phyloP scores from a whole-genome alignment of 768 basidiomycete species.

The Pleurotus pulmonarius region DNA sequence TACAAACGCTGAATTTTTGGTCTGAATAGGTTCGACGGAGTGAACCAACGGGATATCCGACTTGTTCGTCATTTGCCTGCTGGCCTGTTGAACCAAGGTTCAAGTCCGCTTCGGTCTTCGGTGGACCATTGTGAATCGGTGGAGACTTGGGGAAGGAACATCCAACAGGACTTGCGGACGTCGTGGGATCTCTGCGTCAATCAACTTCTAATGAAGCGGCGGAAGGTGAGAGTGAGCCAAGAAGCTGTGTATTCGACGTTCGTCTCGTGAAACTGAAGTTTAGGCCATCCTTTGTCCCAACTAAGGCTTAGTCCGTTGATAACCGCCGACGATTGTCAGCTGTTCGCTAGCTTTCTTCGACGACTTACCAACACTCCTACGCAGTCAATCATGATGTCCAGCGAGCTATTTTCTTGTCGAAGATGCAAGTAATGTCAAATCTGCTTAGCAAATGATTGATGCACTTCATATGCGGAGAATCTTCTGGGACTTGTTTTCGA shows the following conservation, averaged over 20 bases:
- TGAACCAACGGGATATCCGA: neutral
- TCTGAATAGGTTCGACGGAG: neutral
- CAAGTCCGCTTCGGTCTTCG: neutral
- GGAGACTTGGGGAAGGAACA: neutral
- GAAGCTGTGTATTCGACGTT: neutral
- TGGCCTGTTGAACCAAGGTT: neutral
- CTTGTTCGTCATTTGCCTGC: neutral
- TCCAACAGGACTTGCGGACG: neutral
- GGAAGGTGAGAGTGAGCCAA: neutral
- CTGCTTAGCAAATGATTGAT: neutral
- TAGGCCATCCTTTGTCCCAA: neutral
- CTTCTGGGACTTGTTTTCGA: conserved; percentile 1
- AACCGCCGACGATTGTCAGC: neutral
- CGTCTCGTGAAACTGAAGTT: neutral
- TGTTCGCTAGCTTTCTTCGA: neutral
- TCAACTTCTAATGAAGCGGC: neutral
- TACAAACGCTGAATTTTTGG: too few species aligned
- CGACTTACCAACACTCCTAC: neutral
- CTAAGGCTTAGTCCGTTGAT: neutral
- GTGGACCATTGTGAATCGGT: neutral
- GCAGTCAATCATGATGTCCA: neutral
- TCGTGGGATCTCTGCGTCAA: neutral
- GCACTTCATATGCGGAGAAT: neutral
- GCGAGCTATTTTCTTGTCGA: neutral
- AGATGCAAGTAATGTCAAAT: neutral